These are phyloP conservation scores for Colletotrichum tofieldiae DNA, from an alignment of 2,329 filamentous ascomycete species.

Conservation along the genomic window DNA sequence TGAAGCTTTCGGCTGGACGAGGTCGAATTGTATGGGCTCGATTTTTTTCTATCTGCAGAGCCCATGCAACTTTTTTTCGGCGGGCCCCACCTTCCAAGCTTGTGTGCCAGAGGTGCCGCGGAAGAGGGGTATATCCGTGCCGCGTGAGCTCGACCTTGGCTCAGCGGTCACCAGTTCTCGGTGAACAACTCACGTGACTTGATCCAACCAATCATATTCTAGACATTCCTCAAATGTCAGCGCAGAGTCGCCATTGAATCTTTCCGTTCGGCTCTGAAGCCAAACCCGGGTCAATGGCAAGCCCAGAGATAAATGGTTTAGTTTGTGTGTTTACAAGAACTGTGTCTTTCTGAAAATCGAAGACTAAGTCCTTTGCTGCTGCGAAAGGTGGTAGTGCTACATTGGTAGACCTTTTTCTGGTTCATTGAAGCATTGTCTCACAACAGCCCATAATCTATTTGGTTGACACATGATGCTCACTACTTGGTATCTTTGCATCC, in stretches of 20 bases:
- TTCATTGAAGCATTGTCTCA: too few relatives aligned
- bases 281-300: neutral
- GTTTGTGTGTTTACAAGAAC: too few relatives aligned
- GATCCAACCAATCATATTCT: neutral
- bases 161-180: neutral
- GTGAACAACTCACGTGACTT: neutral
- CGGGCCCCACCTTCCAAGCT: neutral
- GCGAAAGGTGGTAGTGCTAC: too few relatives aligned
- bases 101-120: neutral
- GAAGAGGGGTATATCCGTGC: conserved; percentile 22
- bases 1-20: conserved; percentile 24
- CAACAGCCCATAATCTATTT: too few relatives aligned
- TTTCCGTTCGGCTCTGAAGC: neutral
- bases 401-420: neutral
- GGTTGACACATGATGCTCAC: neutral
- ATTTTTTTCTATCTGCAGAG: conserved; percentile 21
- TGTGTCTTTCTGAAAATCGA: neutral
- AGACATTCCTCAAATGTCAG: conserved; percentile 36
- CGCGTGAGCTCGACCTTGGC: neutral
- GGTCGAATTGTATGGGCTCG: neutral
- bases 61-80: conserved; percentile 24
- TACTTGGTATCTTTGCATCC: neutral
- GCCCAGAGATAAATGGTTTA: neutral
- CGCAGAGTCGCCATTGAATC: neutral
- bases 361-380: neutral